phyloP scores from a whole-genome alignment of 164 flowering plant species.

The Vitis amurensis region DNA sequence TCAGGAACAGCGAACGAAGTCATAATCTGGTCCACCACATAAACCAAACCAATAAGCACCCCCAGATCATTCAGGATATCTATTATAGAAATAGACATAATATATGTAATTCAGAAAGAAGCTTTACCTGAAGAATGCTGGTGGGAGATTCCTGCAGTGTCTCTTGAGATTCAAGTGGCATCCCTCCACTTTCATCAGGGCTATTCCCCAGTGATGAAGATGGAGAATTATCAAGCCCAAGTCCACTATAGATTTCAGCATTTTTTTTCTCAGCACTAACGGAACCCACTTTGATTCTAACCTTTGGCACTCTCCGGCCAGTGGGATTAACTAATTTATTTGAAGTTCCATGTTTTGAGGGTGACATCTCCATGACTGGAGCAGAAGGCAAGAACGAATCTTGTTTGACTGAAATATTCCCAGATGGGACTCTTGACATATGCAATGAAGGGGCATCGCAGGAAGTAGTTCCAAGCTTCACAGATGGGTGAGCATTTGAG shows the following conservation, averaged over 20 bases:
- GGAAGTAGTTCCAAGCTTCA: constrained; percentile 30
- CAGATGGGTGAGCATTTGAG: constrained; percentile 21
- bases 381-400: constrained; percentile 23
- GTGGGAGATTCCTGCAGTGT: constrained; percentile 47
- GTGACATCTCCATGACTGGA: constrained; percentile 19
- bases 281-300: constrained; percentile 49
- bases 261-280: constrained; percentile 25
- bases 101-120: constrained; percentile 4
- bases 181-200: constrained; percentile 44
- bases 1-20: constrained; percentile 51
- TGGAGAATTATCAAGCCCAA: constrained; percentile 79
- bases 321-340: constrained; percentile 17
- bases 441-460: constrained; percentile 13
- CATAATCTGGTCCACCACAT: constrained; percentile 58
- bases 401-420: constrained; percentile 27
- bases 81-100: neutral
- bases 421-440: constrained; percentile 19
- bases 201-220: constrained; percentile 59
- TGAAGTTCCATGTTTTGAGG: constrained; percentile 17
- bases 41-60: constrained; percentile 4
- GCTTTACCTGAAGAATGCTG: constrained; percentile 61
- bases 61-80: neutral
- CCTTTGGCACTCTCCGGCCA: constrained; percentile 30
- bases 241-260: constrained; percentile 55
- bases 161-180: constrained; percentile 27